These are phyloP conservation scores for Aspergillus fumigatiaffinis DNA, from an alignment of 2,329 filamentous ascomycete genomes.

Conservation along the genomic window DNA sequence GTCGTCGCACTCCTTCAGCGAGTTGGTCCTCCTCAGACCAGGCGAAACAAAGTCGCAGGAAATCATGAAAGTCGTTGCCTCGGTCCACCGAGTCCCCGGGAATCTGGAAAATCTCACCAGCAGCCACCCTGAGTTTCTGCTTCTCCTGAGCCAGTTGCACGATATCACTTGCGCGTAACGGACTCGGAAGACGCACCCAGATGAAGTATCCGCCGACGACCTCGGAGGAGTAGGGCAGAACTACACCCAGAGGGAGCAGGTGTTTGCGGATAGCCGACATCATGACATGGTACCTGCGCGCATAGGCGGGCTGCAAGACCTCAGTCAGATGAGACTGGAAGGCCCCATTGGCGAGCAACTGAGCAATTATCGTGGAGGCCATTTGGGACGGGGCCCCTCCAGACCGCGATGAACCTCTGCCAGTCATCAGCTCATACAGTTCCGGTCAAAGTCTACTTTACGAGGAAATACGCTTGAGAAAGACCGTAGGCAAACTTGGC, in stretches of 20 bases:
- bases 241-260: conserved; percentile 61
- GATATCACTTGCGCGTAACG: conserved; percentile 53
- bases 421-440: not conserved
- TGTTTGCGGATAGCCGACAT: conserved; percentile 56
- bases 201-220: conserved; percentile 81
- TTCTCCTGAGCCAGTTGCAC: conserved; percentile 56
- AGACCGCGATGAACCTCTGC: conserved; percentile 54
- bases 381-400: conserved; percentile 60
- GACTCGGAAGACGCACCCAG: conserved; percentile 64
- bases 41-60: conserved; percentile 65
- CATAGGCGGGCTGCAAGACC: conserved; percentile 55
- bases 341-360: conserved; percentile 50
- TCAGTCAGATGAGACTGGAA: conserved; percentile 52
- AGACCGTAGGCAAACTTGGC: conserved; percentile 57
- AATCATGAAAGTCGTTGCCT: conserved; percentile 53
- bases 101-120: conserved; percentile 68
- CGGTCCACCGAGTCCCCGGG: conserved; percentile 50
- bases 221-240: conserved; percentile 22
- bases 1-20: conserved; percentile 62
- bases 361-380: conserved; percentile 53
- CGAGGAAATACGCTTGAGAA: conserved; percentile 51
- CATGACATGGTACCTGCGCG: conserved; percentile 52
- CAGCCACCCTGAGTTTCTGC: conserved; percentile 64
- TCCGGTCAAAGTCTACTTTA: conserved; percentile 10
- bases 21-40: conserved; percentile 67